These are phyloP conservation scores for Didymella lethalis DNA, from an alignment of 2,329 filamentous ascomycete genomes.

Conservation along the genomic window DNA sequence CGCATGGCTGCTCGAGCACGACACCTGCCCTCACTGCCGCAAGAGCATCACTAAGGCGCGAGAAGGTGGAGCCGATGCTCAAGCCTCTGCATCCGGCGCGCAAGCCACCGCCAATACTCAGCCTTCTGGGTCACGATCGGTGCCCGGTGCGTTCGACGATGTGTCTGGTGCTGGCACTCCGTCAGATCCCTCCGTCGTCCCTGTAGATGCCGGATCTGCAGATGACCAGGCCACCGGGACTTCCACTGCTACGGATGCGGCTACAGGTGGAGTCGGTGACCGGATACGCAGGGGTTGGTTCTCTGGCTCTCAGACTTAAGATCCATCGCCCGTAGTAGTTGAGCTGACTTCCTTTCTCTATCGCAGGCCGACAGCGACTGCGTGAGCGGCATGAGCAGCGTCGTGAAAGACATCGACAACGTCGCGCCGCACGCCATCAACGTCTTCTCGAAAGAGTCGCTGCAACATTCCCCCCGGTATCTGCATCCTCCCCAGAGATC, in stretches of 20 bases:
- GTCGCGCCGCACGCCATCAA: constrained; percentile 5
- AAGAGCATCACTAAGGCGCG: constrained; percentile 57
- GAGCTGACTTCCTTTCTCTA: constrained; percentile 4
- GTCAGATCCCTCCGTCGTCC: constrained; percentile 32
- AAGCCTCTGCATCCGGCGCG: constrained; percentile 17
- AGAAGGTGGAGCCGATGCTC: constrained; percentile 31
- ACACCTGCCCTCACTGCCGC: constrained; percentile 88
- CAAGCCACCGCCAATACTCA: constrained; percentile 21
- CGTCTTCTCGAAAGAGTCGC: constrained; percentile 4
- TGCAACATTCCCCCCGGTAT: not conserved
- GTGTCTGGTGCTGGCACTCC: constrained; percentile 30
- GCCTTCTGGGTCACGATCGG: constrained; percentile 26
- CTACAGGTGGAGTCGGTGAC: constrained; percentile 34
- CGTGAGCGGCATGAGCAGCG: constrained; percentile 17
- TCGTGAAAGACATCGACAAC: constrained; percentile 11
- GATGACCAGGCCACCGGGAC: constrained; percentile 21
- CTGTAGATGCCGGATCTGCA: constrained; percentile 20
- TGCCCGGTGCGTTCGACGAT: constrained; percentile 43
- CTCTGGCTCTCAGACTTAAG: constrained; percentile 35
- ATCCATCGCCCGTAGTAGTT: not conserved
- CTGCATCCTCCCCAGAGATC: constrained; percentile 12
- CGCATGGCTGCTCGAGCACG: constrained; percentile 87
- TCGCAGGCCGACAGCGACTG: constrained; percentile 15
- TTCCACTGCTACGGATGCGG: constrained; percentile 23
- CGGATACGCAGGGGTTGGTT: constrained; percentile 47